Evolutionary conservation across 2,329 filamentous ascomycete species (phyloP), one percentile per base, ranked within the genome.

Genomic region (Tolypocladium endophyticum): DNA sequence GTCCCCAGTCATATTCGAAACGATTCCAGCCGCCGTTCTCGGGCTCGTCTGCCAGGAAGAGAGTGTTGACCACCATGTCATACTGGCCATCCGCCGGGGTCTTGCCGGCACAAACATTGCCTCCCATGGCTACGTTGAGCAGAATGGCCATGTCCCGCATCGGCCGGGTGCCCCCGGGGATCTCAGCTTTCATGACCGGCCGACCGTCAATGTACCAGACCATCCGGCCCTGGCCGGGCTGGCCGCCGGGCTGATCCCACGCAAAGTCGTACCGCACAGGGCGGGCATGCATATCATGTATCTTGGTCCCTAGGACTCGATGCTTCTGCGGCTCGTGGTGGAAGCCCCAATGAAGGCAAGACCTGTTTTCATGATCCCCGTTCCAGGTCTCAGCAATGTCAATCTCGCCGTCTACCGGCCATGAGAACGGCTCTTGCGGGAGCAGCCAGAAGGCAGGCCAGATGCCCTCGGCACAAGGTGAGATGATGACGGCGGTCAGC

Each of bases 301-400:
- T 74, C 6, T 67, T 72, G 1, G 81, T 85, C 58, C 78, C 77
- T 2, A 79, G 64, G 1, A 84, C 81, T 8, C 81, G 76, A 61
- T 86, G 83, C 70, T 85, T 85, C 61, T 80, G 71, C 58, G 74
- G 74, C 64, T 86, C 82, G 60, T 82, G 60, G 73, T 81, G 64
- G 71, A 79, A 72, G 4, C 83, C 83, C 83, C 83, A 86, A 64
- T 86, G 83, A 56, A 86, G 71, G 65, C 83, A 86, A 0, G 76
- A 76, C 59, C 81, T 78, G 66, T 86, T 86, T 55, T 79, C 73
- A 39, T 69, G 67, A 61, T 83, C 79, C 23, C 78, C 82, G 62
- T 85, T 84, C 83, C 82, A 86, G n/a, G 75, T 79, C 70, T 86
- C 83, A 47, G 82, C 79, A 55, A 86, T 82, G 67, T 86, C 83